Evolutionary conservation across 495 filamentous ascomycete species (phyloP).

Genomic region (Neurospora africana): DNA sequence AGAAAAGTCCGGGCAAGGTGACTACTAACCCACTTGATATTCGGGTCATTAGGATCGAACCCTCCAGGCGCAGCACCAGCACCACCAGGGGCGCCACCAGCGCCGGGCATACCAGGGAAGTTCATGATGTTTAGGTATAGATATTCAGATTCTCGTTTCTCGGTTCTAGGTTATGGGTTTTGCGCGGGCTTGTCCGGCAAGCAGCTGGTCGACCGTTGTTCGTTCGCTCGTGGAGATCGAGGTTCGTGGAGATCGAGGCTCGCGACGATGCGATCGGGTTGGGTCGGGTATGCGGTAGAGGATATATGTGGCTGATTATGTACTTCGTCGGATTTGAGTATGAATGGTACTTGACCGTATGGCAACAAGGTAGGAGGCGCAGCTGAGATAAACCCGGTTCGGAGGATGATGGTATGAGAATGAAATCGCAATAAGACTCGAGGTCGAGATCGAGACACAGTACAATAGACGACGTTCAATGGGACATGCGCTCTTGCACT

Average conservation of each 20-base stretch:
- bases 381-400: not conserved
- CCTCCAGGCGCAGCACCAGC: constrained; percentile 3
- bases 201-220: not conserved
- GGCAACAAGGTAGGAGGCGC: not conserved
- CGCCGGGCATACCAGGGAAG: constrained; percentile 13
- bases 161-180: not conserved
- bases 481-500: not conserved
- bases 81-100: not conserved
- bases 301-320: not conserved
- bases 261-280: not conserved
- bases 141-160: no score
- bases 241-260: not conserved
- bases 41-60: constrained; percentile 33
- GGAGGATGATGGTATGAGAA: not conserved
- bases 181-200: not conserved
- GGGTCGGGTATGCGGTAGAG: not conserved
- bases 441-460: not conserved
- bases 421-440: not conserved
- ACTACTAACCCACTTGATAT: constrained; percentile 23
- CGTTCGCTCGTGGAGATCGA: not conserved
- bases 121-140: no score
- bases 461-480: not conserved
- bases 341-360: not conserved
- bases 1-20: not conserved
- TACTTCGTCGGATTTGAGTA: not conserved